A percentile compares a stretch with the other conserved stretches of the same genome.
Conservation (phyloP, 306 rosid species). For the Quercus wislizeni region DNA sequence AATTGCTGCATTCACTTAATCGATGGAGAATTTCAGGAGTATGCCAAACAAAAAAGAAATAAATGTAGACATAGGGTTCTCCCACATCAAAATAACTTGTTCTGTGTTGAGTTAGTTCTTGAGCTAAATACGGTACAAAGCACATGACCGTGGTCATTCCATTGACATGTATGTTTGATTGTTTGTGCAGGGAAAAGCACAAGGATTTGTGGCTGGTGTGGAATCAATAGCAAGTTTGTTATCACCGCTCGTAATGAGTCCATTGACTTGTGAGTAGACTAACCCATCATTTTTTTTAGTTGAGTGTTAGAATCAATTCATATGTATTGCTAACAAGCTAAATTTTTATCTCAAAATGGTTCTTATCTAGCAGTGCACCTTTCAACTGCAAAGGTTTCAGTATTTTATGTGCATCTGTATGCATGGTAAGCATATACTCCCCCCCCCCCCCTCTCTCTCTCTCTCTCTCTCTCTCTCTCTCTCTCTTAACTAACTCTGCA, state of each 20-base stretch:
- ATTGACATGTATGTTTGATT: not conserved
- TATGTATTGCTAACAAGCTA: not conserved
- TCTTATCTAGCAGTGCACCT: conserved; percentile 65
- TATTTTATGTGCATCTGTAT: conserved; percentile 64
- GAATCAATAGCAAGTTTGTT: conserved; percentile 67
- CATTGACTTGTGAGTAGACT: too few relatives aligned
- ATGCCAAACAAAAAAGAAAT: not conserved
- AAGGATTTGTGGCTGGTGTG: conserved; percentile 78
- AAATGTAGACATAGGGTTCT: too few relatives aligned
- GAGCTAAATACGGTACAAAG: too few relatives aligned
- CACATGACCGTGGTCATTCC: not conserved
- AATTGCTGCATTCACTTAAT: too few relatives aligned
- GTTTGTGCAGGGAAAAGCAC: conserved; percentile 60
- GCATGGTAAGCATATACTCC: conserved; percentile 47
- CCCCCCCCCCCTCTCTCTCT: not conserved
- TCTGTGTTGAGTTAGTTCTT: too few relatives aligned
- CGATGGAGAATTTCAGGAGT: not conserved
- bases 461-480: not conserved
- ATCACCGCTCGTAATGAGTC: conserved; percentile 77
- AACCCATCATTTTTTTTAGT: too few relatives aligned
- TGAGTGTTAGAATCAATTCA: not conserved
- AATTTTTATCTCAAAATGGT: conserved; percentile 57
- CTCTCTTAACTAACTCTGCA: conserved; percentile 7
- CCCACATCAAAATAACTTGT: too few relatives aligned
- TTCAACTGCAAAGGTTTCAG: conserved; percentile 88